Base-by-base conservation (phyloP, 352 stramenopile genomes). In the Elongisporangium prolatum region DNA sequence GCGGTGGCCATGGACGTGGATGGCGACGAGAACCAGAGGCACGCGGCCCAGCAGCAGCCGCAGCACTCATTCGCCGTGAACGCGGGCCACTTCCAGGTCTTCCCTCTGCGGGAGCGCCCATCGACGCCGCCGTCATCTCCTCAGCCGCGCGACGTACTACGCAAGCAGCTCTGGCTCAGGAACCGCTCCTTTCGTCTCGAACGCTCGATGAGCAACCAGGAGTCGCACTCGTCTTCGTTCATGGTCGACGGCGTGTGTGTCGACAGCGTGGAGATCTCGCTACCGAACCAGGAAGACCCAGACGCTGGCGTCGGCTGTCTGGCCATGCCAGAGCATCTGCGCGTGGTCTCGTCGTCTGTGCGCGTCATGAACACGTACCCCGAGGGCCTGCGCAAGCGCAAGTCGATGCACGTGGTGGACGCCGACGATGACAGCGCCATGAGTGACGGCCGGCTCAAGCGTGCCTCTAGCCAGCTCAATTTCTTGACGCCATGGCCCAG, bases 71-170 rank as follows among this genome's bases (percentile, higher is more conserved):
- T n/a, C n/a, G n/a, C n/a, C 6, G 38, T 22, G 28, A 21, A 24
- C 7, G 24, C 49, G 61, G 60, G 62, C 21, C 72, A 70, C 37
- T 89, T 89, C 44, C 73, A 77, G 54, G 61, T 80, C 55, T 84
- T 89, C 50, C 59, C 72, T 6, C 57, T 62, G 3, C 57, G 67
- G 1, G 81, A 89, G 14, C 71, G 76, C 0, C 74, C 84, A 9
- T 85, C 65, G 52, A 93, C 84, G 54, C 84, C 84, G 25, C 84
- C 84, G 44, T 91, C 81, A 34, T 93, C 84, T 16, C 84, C 84
- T 10, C 84, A 93, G 67, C 84, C 84, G 3, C 67, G 81, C 2
- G 82, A 91, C 54, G 63, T 91, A 44, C 59, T 93, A 37, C 73
- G 81, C n/a, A 84, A 80, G 59, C 83, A 93, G 57, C 54, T 91